Base-by-base conservation (phyloP, 352 stramenopile genomes). In the Phytophthora pini region DNA sequence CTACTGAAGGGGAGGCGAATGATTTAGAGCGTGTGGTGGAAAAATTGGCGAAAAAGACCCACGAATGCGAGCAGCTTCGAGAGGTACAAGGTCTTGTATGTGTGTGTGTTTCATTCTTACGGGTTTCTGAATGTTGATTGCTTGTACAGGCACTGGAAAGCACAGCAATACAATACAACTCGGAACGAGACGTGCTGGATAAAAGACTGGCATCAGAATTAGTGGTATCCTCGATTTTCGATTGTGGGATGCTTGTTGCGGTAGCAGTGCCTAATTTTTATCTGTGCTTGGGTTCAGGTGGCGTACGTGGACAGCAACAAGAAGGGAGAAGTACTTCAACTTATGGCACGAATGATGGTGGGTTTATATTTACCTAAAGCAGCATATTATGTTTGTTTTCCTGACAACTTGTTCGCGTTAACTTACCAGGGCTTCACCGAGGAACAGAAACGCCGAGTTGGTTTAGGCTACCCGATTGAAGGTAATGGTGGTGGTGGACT, bases 261-360 rank as follows among this genome's bases (percentile, higher is more conserved):
- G 1, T 38, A 32, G 8, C 12, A 47, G 20, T 27, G n/a, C 49
- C 34, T 34, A 32, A 17, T 49, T 31, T 40, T 36, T 20, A 20
- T 20, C 17, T 20, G 17, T 20, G 17, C 17, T 20, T 8, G 31
- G 9, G n/a, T 26, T 1, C 24, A 89, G 77, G 80, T 93, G 5
- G 80, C 84, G 34, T 93, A 92, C n/a, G 63, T 83, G 6, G 80
- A 89, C 48, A 89, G 77, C 24, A 73, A 82, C 48, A 89, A 89
- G 58, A 93, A 91, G 61, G 61, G 74, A 10, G 82, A 93, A 46
- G 74, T 93, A 31, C 61, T 92, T 20, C 75, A 87, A 50, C 64
- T 93, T 10, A 93, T 93, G 56, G 77, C 84, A 1, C 62, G 81
- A 7, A 92, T 93, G 68, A 89, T 93, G 84, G 79, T 88, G 39